Evolutionary conservation across 768 basidiomycete species (phyloP), one percentile per base, ranked within the genome.

Genomic region (Podaxis sp.): DNA sequence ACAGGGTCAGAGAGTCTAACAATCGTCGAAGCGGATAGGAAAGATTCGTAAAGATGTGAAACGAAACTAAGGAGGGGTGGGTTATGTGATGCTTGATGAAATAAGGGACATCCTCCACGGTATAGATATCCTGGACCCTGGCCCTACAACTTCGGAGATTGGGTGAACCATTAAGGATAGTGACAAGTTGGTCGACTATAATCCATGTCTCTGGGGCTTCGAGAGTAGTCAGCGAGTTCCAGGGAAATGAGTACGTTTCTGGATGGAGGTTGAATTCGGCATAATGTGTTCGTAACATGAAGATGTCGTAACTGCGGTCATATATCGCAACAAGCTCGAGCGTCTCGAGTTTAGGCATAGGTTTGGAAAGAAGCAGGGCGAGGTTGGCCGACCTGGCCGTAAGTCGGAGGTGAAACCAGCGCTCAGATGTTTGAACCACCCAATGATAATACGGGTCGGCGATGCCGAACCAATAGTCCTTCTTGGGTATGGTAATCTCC

Each of bases 321-420:
- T 59, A 51, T 24, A 51, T 13, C 3, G 24, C 58, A 6, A 59
- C 15, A 12, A 59, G 22, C 36, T 59, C 58, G 33, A 59, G 49
- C 3, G 12, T 38, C 13, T 51, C 6, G 36, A 59, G 58, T 15
- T 27, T 37, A 6, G 58, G 58, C 49, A 59, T 59, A 2, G 58
- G 58, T 27, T 59, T 59, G 1, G 58, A 50, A 9, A 59, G 47
- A 17, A 59, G 49, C 12, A 59, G 50, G 22, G 58, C 33, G 46
- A 59, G 58, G 36, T 59, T 51, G 24, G 25, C 25, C 6, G 58
- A 51, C 13, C 50, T 36, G 36, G 50, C 50, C 37, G 36, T 24
- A 13, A 59, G 58, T 12, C 58, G 58, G 36, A 59, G 58, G 6
- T 59, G 58, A 51, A 51, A 51, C 58, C 58, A 59, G 37, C 58